Evolutionary conservation across 2,329 filamentous ascomycete species (phyloP).

Genomic region (Geosmithia morbida): DNA sequence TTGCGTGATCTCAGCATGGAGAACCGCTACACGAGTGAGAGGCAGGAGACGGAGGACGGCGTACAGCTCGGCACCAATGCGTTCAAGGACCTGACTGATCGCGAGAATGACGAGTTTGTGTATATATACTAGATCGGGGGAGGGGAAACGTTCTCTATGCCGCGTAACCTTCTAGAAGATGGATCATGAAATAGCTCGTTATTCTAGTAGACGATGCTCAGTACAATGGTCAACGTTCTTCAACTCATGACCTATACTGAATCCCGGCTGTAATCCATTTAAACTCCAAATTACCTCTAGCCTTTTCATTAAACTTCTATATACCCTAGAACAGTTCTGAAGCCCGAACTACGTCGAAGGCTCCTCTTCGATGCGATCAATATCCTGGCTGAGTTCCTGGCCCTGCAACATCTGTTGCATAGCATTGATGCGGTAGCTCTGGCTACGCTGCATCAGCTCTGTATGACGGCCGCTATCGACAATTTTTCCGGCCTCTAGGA

Average conservation of each 20-base stretch:
- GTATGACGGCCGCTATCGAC: conserved; percentile 13
- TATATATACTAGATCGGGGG: conserved; percentile 33
- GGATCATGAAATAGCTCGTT: no score
- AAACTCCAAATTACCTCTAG: not conserved
- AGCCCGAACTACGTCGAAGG: not conserved
- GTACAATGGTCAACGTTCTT: no score
- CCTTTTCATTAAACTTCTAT: not conserved
- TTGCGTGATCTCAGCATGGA: conserved; percentile 49
- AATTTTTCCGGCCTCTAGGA: conserved; percentile 23
- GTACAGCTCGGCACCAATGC: conserved; percentile 29
- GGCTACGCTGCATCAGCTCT: conserved; percentile 12
- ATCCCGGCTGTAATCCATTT: not conserved
- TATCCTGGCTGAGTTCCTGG: not conserved
- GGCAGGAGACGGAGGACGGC: conserved; percentile 5
- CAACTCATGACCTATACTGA: not conserved
- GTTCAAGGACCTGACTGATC: conserved; percentile 47
- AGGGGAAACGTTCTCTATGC: no score
- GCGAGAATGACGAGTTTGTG: conserved; percentile 54
- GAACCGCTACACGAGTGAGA: conserved; percentile 21
- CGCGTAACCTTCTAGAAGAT: no score
- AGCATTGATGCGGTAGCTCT: conserved; percentile 15
- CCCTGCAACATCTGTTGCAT: conserved; percentile 14
- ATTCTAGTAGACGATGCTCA: no score
- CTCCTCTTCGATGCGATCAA: not conserved
- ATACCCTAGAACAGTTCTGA: not conserved